A percentile compares a stretch with the other conserved stretches of the same genome.
These are phyloP conservation scores for Ogataea paradorogensis DNA, from an alignment of 805 yeast species.

Conservation along the genomic window DNA sequence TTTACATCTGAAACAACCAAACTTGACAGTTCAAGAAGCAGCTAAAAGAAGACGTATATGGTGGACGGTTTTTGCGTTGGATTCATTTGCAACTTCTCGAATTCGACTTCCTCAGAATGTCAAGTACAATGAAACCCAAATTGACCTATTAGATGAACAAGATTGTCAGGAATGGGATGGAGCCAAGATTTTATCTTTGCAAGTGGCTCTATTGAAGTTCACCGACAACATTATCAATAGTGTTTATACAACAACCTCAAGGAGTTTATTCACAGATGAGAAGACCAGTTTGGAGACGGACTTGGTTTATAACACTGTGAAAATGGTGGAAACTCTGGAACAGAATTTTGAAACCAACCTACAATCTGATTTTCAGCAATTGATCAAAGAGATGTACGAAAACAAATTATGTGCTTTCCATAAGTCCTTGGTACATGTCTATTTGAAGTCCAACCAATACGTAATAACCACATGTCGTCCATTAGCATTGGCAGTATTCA, in stretches of 20 bases:
- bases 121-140: slow-evolving; percentile 32
- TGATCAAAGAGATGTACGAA: slow-evolving; percentile 19
- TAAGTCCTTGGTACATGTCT: slow-evolving; percentile 32
- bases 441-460: slow-evolving; percentile 35
- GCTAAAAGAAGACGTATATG: slow-evolving; percentile 36
- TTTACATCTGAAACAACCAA: slow-evolving; percentile 29
- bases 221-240: slow-evolving; percentile 32
- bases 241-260: slow-evolving; percentile 32
- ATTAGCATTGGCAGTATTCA: slow-evolving; percentile 33
- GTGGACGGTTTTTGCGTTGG: slow-evolving; percentile 40
- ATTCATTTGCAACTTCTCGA: slow-evolving; percentile 37
- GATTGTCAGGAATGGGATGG: slow-evolving; percentile 33
- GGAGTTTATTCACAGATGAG: slow-evolving; percentile 23
- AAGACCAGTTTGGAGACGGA: slow-evolving; percentile 20
- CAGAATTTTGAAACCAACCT: slow-evolving; percentile 24
- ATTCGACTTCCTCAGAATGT: slow-evolving; percentile 37
- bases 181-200: slow-evolving; percentile 27
- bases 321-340: slow-evolving; percentile 20
- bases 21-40: slow-evolving; percentile 20
- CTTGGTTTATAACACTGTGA: slow-evolving; percentile 21
- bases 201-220: slow-evolving; percentile 27
- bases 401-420: slow-evolving; percentile 17
- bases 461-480: slow-evolving; percentile 38
- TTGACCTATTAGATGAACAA: slow-evolving; percentile 26
- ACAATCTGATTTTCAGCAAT: slow-evolving; percentile 20